Evolutionary conservation across 768 basidiomycete species (phyloP).

Genomic region (Boletus patriciae): DNA sequence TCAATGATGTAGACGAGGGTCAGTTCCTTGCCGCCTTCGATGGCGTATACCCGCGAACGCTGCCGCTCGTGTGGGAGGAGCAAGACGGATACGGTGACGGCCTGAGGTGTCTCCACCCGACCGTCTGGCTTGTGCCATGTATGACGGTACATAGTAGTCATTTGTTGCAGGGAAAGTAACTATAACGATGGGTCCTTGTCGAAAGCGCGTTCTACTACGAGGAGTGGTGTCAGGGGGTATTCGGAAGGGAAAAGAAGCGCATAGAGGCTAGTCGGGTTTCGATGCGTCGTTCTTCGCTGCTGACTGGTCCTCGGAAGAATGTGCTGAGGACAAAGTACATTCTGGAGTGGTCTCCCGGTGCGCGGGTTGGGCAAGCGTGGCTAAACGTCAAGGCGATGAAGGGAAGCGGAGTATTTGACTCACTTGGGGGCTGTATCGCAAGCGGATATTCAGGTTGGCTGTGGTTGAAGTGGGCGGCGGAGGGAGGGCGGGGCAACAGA

Average conservation of each 20-base stretch:
- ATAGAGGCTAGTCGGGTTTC: conserved; percentile 43
- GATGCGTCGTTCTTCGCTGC: conserved; percentile 63
- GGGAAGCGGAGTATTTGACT: conserved; percentile 44
- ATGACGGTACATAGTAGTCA: conserved; percentile 88
- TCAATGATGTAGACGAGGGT: no score
- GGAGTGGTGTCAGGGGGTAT: no score
- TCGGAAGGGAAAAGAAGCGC: background rate
- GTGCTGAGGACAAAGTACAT: conserved; percentile 85
- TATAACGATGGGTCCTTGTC: conserved; percentile 69
- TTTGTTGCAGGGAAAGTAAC: conserved; percentile 75
- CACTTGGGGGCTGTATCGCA: conserved; percentile 44
- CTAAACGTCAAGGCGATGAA: conserved; percentile 83
- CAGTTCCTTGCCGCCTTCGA: conserved; percentile 70
- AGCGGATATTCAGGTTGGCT: conserved; percentile 52
- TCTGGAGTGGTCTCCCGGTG: conserved; percentile 82
- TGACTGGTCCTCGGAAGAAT: conserved; percentile 82
- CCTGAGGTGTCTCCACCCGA: conserved; percentile 81
- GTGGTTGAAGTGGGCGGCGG: conserved; percentile 65
- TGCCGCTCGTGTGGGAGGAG: conserved; percentile 31
- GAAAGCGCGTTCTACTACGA: no score
- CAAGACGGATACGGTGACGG: conserved; percentile 31
- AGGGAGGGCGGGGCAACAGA: background rate
- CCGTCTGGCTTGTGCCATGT: conserved; percentile 70
- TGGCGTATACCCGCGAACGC: conserved; percentile 63
- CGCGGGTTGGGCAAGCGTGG: conserved; percentile 90